Evolutionary conservation across 345 rosid genomes (phyloP), one percentile per base, ranked within the genome.

Genomic region (Excoecaria agallocha): DNA sequence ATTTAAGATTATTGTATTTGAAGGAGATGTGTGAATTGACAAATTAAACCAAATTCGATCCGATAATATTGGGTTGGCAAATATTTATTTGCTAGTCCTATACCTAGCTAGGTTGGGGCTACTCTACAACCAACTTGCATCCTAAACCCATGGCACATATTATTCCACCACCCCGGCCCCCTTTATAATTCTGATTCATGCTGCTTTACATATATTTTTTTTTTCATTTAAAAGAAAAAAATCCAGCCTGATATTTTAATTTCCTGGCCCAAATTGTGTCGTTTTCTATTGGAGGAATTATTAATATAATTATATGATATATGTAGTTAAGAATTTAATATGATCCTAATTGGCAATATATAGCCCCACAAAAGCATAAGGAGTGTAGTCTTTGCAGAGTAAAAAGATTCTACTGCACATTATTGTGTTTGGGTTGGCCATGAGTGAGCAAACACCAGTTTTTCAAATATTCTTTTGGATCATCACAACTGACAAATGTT

Each of bases 61-160:
- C 61, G 73, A 71, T 38, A 4, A 41, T 41, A 35, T 61, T 35
- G 37, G 16, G 86, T 76, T 30, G 30, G 30, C 30, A 30, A 77
- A 69, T 74, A 81, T 81, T 79, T 82, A 30, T 30, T 30, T 37
- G 74, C 17, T 59, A 67, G 52, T 71, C 62, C 15, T 70, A 76
- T 79, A 81, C 38, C 58, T 58, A 50, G 52, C 46, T 80, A 82
- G 82, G 72, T 49, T 62, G 81, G 84, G 89, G 71, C 83, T 71
- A 81, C 58, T 24, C 80, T 55, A 69, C 3, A 49, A 19, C 48
- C 97, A 84, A 90, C 86, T 92, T 88, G 90, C 86, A 77, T 69
- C 68, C 76, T 71, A 74, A 73, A 75, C 69, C 81, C 79, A 63
- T 80, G 79, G 72, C 35, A 51, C 9, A 6, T 81, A 83, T 80